These are phyloP conservation scores for Picea abies DNA, from an alignment of 83 land plant species.

Conservation along the genomic window DNA sequence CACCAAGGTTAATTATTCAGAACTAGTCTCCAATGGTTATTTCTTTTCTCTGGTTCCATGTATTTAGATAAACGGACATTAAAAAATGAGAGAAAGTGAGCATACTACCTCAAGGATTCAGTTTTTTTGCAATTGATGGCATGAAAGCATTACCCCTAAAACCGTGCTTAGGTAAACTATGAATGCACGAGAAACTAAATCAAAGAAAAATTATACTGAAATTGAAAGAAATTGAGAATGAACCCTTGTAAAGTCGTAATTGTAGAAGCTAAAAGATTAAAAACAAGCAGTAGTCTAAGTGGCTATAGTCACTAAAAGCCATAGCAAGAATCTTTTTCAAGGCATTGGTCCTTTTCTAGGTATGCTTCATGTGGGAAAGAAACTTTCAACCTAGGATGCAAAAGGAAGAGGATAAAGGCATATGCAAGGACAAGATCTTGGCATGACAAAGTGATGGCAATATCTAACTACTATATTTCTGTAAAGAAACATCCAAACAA, in stretches of 20 bases:
- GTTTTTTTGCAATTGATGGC: background rate
- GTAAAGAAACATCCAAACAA: too few relatives aligned
- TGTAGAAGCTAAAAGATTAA: slow-evolving; percentile 1
- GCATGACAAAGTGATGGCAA: too few relatives aligned
- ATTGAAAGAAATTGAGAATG: background rate
- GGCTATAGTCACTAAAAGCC: background rate
- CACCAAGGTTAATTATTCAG: background rate
- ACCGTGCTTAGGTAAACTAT: background rate
- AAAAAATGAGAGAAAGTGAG: background rate
- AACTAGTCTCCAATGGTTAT: background rate
- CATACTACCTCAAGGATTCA: background rate
- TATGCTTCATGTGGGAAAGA: background rate
- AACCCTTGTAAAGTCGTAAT: background rate
- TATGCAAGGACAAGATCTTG: too few relatives aligned
- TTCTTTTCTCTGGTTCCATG: background rate
- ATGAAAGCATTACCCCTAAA: background rate
- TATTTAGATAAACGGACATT: background rate
- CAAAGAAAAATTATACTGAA: background rate
- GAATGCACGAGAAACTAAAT: too few relatives aligned
- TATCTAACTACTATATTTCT: too few relatives aligned
- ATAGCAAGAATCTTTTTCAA: too few relatives aligned
- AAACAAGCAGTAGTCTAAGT: background rate
- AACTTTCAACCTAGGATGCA: too few relatives aligned
- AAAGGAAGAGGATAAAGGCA: too few relatives aligned
- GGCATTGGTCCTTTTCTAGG: background rate